Evolutionary conservation across 1,284 basidiomycete genomes (phyloP), one percentile per base, ranked within the genome.

Genomic region (Ganoderma lingzhi): DNA sequence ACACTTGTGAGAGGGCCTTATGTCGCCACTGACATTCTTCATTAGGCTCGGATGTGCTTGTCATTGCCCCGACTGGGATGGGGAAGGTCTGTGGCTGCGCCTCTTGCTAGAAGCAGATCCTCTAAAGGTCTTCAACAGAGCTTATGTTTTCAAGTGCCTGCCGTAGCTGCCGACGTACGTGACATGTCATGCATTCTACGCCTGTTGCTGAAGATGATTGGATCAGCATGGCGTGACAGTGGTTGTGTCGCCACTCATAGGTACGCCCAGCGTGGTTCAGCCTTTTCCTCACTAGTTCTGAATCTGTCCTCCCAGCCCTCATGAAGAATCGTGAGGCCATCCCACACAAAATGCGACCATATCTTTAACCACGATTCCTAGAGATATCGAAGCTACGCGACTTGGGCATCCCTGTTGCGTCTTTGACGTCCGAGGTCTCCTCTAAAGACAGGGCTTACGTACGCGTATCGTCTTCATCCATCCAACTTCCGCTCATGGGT

Each of bases 61-160:
- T 96, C 6, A 86, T 96, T 2, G 95, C 95, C 9, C 94, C 95
- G 0, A 96, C 95, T 1, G 95, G 95, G 2, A 91, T 96, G 86
- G 95, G 95, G 37, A 96, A 96, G 88, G 94, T 92, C 63, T 66
- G 82, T 72, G 0, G 17, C 6, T 42, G 37, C n/a, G 60, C 12
- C 39, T 23, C 37, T 12, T 42, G 76, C 56, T 10, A 48, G 23
- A 48, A 35, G 56, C 15, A 58, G 19, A 32, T 64, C n/a, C 66
- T 70, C 45, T 19, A 63, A 15, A 65, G 23, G 28, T 35, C 53
- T 35, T 39, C 15, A 56, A 10, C 62, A 92, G 92, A 93, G 94
- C 72, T 76, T 96, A 4, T 97, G 95, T 80, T 97, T 96, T 76
- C 95, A 96, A 80, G 84, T 96, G 12, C 95, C 95, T 37, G 95